Evolutionary conservation across 2,329 filamentous ascomycete species (phyloP), one percentile per base, ranked within the genome.

Genomic region (Cytospora schulzeri): DNA sequence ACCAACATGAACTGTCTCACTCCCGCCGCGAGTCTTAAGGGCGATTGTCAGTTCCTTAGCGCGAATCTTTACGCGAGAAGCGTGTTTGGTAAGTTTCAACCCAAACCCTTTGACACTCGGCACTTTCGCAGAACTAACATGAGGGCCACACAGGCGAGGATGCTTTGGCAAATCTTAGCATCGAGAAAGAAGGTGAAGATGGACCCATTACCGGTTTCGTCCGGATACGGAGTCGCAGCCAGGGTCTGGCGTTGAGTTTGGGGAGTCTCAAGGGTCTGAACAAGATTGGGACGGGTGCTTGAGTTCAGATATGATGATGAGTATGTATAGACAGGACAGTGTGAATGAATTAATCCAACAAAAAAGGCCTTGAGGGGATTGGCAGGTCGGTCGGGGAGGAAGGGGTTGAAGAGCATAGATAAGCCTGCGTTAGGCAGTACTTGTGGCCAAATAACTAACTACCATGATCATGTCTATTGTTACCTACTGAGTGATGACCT

Each of bases 1-100:
- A 99, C 95, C 61, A 98, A 99, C 79, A 99, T 99, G 95, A 95
- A 89, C 76, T 99, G 95, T 77, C 80, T 99, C 73, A 99, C 95
- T 8, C 95, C 95, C 3, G 95, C 98, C 74, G 95, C 94, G 28
- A 96, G 93, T 66, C 85, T 99, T 76, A 94, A 97, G 83, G 95
- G 95, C 60, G 95, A 99, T 73, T 99, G 95, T 76, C 93, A 97
- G 75, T 99, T 99, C 83, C 79, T 99, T 76, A 97, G 93, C 74
- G 95, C 95, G 24, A 99, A 99, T 74, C 80, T 99, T 48, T 99
- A 99, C 74, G 95, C 95, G 67, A 88, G 92, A 72, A 98, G 93
- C 76, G 94, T 99, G 58, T 99, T 99, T 77, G 95, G 95, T 99
- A 90, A 82, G 93, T 86, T 73, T 38, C 29, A 7, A 24, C 17